Conservation (phyloP, 139 green algal species). For the Tetraselmis striata region DNA sequence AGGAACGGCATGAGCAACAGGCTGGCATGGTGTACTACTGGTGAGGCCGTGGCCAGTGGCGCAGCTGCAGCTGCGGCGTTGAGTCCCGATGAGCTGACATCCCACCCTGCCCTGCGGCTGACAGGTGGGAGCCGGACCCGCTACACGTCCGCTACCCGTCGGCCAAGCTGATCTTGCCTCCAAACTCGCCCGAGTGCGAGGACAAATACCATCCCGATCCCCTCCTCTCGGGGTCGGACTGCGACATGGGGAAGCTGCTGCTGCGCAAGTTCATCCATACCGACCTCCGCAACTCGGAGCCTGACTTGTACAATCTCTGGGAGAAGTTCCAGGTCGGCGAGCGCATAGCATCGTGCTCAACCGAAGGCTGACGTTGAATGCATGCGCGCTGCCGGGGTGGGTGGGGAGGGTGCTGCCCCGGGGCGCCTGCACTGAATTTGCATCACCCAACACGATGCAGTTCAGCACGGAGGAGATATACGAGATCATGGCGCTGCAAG, state of each 20-base stretch:
- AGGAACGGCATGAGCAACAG: not conserved
- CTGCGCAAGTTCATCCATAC: not conserved
- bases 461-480: not conserved
- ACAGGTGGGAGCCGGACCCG: not conserved
- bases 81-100: not conserved
- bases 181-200: not conserved
- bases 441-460: no score
- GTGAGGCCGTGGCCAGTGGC: no score
- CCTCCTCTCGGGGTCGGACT: not conserved
- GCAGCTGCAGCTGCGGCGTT: not conserved
- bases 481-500: not conserved
- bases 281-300: not conserved
- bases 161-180: not conserved
- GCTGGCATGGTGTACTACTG: not conserved
- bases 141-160: not conserved
- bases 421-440: no score
- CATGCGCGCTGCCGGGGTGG: no score
- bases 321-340: not conserved
- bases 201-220: not conserved
- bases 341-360: no score
- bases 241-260: not conserved
- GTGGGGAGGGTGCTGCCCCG: no score
- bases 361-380: no score
- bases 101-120: not conserved
- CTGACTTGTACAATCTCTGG: not conserved